Base-by-base conservation (phyloP, 2,329 filamentous ascomycete genomes). In the Aspergillus sp. region DNA sequence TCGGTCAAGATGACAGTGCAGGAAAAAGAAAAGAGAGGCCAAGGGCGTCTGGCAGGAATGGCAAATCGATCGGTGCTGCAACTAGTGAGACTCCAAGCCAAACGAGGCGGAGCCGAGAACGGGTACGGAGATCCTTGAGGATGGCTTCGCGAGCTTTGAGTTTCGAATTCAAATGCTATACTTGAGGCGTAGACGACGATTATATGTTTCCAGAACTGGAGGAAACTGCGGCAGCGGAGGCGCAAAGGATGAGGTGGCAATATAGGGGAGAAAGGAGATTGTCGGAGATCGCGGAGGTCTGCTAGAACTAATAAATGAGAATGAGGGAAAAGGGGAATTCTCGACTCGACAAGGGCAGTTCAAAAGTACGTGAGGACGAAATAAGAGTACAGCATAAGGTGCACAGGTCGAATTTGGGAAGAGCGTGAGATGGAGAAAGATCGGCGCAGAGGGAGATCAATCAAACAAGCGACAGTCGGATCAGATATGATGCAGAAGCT, bases 1-100 rank as follows among this genome's bases (percentile, higher is more conserved):
- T 75, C 73, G 74, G 73, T 74, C 73, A 74, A 66, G 70, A 66
- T 68, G 65, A 68, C 59, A 62, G 64, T 68, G 64, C 64, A 67
- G 63, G 55, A 63, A 64, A 63, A 64, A 63, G 54, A 64, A 68
- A 64, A 65, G 63, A 64, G 65, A 60, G 60, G 50, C 57, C 57
- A 62, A 62, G 34, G 51, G 50, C 23, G 64, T 52, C 65, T 62
- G 61, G 54, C 62, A 62, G 51, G 54, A 59, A 66, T 66, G 64
- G 65, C 55, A 66, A 65, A 57, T 65, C 60, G 53, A 66, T 61
- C 63, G 66, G 63, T 46, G 62, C 64, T 70, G 71, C 71, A 72
- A 67, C 67, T 70, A 66, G 64, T 66, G 61, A 64, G 49, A 64
- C 59, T 62, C 58, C 62, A 51, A 64, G 54, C 43, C 66, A 57